Evolutionary conservation across 1,284 basidiomycete species (phyloP).

Genomic region (Tilletia indica): DNA sequence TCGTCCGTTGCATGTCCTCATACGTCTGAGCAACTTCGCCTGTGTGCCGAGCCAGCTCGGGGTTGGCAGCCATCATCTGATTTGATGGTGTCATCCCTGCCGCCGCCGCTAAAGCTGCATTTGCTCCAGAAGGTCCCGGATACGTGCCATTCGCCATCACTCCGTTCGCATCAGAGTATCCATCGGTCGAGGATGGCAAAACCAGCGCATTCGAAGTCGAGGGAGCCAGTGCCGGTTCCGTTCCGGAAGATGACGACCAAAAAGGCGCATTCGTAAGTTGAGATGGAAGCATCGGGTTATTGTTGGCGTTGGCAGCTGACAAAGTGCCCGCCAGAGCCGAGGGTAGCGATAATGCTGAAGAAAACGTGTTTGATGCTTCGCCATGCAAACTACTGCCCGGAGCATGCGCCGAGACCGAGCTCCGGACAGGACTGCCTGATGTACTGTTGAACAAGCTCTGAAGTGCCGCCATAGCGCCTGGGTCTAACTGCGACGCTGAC

Average conservation of each 20-base stretch:
- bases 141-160: no score
- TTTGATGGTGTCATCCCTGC: background rate
- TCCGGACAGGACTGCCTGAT: background rate
- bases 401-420: background rate
- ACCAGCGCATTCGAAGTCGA: background rate
- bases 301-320: no score
- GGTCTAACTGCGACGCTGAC: background rate
- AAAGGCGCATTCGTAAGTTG: no score
- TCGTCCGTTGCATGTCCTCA: slow-evolving; percentile 16
- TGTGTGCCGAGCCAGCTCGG: slow-evolving; percentile 4
- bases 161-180: no score
- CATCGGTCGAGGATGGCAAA: background rate
- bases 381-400: background rate
- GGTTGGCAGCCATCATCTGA: background rate
- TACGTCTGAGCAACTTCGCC: background rate
- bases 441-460: slow-evolving; percentile 11
- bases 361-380: background rate
- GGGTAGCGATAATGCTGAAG: background rate
- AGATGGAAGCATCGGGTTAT: background rate
- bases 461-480: background rate
- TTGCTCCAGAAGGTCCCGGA: no score
- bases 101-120: background rate
- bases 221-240: background rate
- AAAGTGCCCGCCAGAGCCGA: background rate
- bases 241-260: background rate